phyloP scores from a whole-genome alignment of 2,329 filamentous ascomycete genomes.

The Ophiostoma sp. region DNA sequence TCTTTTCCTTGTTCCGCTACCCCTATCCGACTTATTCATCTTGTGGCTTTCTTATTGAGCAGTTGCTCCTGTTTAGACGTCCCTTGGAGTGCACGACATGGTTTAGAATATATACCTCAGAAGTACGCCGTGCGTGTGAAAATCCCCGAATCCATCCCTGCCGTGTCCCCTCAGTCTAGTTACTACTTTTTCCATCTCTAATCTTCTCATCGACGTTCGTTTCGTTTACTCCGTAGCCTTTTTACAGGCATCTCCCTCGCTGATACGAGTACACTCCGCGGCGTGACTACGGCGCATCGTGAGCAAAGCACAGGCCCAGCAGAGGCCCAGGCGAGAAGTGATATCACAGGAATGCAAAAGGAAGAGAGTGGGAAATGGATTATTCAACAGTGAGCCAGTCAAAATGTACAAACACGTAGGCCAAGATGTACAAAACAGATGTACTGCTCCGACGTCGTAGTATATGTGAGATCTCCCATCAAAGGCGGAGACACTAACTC shows the following conservation, averaged over 20 bases:
- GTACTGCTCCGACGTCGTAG: neutral
- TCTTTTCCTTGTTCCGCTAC: neutral
- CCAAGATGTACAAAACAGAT: neutral
- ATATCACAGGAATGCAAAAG: neutral
- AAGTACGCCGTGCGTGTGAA: neutral
- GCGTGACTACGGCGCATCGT: neutral
- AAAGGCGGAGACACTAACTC: conserved; percentile 16
- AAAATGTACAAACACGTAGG: neutral
- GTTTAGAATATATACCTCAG: neutral
- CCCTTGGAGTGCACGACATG: neutral
- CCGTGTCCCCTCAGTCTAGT: neutral
- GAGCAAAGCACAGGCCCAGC: neutral
- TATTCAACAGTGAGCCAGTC: neutral
- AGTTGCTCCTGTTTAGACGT: neutral
- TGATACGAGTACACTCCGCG: neutral
- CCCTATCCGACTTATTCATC: neutral
- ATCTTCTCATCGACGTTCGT: neutral
- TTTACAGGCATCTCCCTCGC: neutral
- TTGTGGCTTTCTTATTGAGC: neutral
- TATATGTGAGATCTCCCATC: neutral
- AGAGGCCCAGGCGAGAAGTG: neutral
- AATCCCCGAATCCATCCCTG: neutral
- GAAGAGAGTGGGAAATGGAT: no score
- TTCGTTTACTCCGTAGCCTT: neutral
- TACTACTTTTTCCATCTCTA: neutral